phyloP scores from a whole-genome alignment of 192 early-diverging fungal species.

The Coemansia umbellata region DNA sequence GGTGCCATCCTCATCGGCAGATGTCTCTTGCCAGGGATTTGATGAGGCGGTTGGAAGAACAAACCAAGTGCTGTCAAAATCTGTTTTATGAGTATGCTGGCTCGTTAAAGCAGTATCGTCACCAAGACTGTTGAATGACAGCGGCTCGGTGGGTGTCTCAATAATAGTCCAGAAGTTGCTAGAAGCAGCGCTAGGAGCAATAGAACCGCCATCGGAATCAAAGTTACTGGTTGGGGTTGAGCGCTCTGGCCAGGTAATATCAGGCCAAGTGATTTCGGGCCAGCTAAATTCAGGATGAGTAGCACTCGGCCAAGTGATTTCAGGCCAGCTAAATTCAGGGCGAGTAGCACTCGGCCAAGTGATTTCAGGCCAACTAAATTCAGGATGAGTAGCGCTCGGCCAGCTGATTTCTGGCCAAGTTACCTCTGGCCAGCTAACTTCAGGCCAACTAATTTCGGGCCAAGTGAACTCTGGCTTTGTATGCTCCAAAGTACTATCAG shows the following conservation, averaged over 20 bases:
- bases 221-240: background rate
- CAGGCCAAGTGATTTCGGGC: slow-evolving; percentile 16
- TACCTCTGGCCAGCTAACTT: background rate
- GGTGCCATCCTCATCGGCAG: too few species aligned
- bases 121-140: background rate
- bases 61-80: too few species aligned
- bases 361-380: background rate
- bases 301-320: background rate
- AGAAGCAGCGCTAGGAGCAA: background rate
- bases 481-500: background rate
- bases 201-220: background rate
- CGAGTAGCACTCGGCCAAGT: background rate
- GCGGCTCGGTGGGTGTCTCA: background rate
- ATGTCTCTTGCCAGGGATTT: too few species aligned
- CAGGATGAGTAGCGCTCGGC: background rate
- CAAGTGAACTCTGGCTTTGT: background rate
- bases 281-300: background rate
- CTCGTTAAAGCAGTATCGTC: background rate
- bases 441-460: background rate
- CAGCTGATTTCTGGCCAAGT: slow-evolving; percentile 3
- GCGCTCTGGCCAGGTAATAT: slow-evolving; percentile 3
- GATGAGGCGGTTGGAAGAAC: too few species aligned
- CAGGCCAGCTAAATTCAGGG: background rate
- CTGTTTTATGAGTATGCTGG: too few species aligned
- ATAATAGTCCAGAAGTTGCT: background rate